phyloP scores from a whole-genome alignment of 1,284 basidiomycete species.

The Hemileia vastatrix region DNA sequence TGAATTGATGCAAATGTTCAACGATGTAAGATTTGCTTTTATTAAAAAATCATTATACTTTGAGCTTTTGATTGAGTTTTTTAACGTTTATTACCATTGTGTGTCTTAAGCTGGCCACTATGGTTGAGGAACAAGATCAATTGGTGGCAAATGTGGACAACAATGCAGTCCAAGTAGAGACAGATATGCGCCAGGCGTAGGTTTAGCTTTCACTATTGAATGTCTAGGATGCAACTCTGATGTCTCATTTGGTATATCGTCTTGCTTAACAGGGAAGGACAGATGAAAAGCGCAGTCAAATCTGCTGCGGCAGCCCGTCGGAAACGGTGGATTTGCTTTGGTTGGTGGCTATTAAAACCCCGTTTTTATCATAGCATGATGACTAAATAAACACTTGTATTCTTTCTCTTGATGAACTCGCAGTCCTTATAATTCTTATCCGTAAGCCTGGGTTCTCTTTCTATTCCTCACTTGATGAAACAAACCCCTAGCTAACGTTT shows the following conservation, averaged over 20 bases:
- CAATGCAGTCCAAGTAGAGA: conserved; percentile 56
- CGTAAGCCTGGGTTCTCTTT: neutral
- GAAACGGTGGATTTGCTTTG: conserved; percentile 48
- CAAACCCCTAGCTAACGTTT: neutral
- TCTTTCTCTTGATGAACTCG: neutral
- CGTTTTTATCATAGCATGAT: neutral
- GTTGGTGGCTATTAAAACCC: neutral
- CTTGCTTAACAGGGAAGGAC: conserved; percentile 50
- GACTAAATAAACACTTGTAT: neutral
- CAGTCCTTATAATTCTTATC: neutral
- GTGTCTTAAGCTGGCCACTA: conserved; percentile 59
- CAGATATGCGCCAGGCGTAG: conserved; percentile 62
- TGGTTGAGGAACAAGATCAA: conserved; percentile 52
- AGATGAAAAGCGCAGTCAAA: conserved; percentile 63
- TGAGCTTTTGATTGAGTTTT: neutral
- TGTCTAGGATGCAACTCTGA: neutral
- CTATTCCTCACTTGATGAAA: neutral
- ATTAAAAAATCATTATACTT: conserved; percentile 1
- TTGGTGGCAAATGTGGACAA: conserved; percentile 51
- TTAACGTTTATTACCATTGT: neutral
- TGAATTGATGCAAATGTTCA: conserved; percentile 79
- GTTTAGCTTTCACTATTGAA: conserved; percentile 27
- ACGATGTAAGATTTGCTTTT: conserved; percentile 59
- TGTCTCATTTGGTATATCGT: neutral
- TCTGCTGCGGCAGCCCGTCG: conserved; percentile 67